Evolutionary conservation across 495 filamentous ascomycete species (phyloP).

Genomic region (Aspergillus taichungensis): DNA sequence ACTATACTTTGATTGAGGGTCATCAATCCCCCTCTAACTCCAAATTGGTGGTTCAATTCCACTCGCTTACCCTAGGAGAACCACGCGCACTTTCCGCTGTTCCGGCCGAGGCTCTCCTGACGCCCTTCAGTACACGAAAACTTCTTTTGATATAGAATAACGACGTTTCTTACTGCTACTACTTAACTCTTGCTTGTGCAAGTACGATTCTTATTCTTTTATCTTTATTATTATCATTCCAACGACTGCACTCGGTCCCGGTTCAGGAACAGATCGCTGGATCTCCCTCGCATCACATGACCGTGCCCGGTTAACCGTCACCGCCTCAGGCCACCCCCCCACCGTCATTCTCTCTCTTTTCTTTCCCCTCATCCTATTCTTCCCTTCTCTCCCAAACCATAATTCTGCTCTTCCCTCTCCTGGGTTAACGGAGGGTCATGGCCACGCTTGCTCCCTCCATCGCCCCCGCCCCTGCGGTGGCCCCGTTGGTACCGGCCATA

Average conservation of each 20-base stretch:
- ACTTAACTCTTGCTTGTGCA: too few species aligned
- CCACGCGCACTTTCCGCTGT: constrained; percentile 31
- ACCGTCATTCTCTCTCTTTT: neutral
- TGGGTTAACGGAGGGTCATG: constrained; percentile 19
- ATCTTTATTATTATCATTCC: too few species aligned
- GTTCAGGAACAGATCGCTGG: too few species aligned
- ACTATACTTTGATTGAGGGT: too few species aligned
- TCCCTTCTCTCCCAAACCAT: constrained; percentile 1
- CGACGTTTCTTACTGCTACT: too few species aligned
- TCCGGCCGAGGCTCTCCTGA: constrained; percentile 28
- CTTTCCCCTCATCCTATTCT: neutral
- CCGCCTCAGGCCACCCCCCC: too few species aligned
- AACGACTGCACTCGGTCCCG: too few species aligned
- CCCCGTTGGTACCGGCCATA: constrained; percentile 29
- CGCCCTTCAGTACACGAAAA: neutral
- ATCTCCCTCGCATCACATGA: too few species aligned
- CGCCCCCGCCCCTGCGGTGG: constrained; percentile 18
- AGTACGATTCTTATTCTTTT: too few species aligned
- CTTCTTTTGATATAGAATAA: too few species aligned
- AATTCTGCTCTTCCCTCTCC: constrained; percentile 5
- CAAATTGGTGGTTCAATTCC: neutral
- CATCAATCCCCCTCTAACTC: too few species aligned
- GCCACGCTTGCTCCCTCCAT: constrained; percentile 27
- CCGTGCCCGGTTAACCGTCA: too few species aligned
- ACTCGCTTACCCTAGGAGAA: constrained; percentile 30